Percentiles rank a stretch among this genome's conserved stretches.
These are phyloP conservation scores for Dictyostelium intermedium DNA, from an alignment of 78 protist species.

Conservation along the genomic window DNA sequence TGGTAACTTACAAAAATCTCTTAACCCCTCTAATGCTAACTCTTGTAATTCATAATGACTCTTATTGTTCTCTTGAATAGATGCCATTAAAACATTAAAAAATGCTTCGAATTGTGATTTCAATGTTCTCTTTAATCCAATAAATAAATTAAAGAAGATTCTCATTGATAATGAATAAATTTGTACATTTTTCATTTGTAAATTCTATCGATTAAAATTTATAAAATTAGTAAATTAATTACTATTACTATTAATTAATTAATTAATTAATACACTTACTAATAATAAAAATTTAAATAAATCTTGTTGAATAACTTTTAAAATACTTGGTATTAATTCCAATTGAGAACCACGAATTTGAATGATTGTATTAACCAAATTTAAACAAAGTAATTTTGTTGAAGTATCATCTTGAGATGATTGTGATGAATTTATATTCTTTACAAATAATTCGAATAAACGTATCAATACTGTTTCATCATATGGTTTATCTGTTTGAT, in stretches of 20 bases:
- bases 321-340: constrained; percentile 13
- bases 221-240: too few species aligned
- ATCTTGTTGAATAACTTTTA: constrained; percentile 34
- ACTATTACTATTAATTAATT: not conserved
- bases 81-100: constrained; percentile 45
- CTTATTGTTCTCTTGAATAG: constrained; percentile 24
- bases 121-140: constrained; percentile 40
- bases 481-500: constrained; percentile 39
- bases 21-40: constrained; percentile 84
- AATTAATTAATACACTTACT: not conserved
- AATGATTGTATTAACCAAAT: constrained; percentile 30
- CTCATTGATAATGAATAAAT: constrained; percentile 53
- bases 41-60: constrained; percentile 64
- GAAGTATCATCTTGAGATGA: not conserved
- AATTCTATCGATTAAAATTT: too few species aligned
- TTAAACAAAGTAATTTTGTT: constrained; percentile 22
- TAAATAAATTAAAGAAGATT: constrained; percentile 66
- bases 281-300: constrained; percentile 52
- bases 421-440: not conserved
- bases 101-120: constrained; percentile 79
- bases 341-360: constrained; percentile 35
- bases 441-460: constrained; percentile 20
- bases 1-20: constrained; percentile 83
- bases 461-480: constrained; percentile 45
- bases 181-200: constrained; percentile 35